phyloP scores from a whole-genome alignment of 306 rosid species.

The Glycine latifolia region DNA sequence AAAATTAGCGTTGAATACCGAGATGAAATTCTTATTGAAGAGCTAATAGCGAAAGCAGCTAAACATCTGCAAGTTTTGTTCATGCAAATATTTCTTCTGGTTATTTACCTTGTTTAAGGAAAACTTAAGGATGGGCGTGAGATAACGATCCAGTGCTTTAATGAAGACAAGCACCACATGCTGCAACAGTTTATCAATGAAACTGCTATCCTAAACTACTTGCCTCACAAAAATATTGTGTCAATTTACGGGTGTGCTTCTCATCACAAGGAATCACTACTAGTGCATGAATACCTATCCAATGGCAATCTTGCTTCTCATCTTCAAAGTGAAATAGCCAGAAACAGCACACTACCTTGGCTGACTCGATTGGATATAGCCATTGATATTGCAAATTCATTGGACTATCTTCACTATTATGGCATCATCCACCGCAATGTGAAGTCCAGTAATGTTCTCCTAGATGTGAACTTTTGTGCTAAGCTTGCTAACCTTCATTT shows the following conservation, averaged over 20 bases:
- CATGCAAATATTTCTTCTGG: constrained; percentile 5
- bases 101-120: constrained; percentile 12
- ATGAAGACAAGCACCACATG: not conserved
- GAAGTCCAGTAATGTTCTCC: constrained; percentile 39
- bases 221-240: constrained; percentile 43
- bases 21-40: not conserved
- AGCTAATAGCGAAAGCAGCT: not conserved
- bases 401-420: constrained; percentile 37
- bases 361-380: constrained; percentile 39
- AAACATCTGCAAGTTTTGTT: not conserved
- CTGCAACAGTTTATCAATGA: constrained; percentile 34
- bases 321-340: constrained; percentile 18
- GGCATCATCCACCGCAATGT: constrained; percentile 45
- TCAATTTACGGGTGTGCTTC: constrained; percentile 26
- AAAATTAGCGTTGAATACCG: too few relatives aligned
- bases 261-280: constrained; percentile 16
- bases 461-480: constrained; percentile 38
- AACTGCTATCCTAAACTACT: not conserved
- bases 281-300: constrained; percentile 44
- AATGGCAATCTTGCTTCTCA: constrained; percentile 45
- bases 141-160: constrained; percentile 26
- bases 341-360: constrained; percentile 12
- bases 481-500: constrained; percentile 19
- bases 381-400: constrained; percentile 43
- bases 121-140: constrained; percentile 40